These are phyloP conservation scores for Penicillium goetzii DNA, from an alignment of 495 filamentous ascomycete genomes.

Conservation along the genomic window DNA sequence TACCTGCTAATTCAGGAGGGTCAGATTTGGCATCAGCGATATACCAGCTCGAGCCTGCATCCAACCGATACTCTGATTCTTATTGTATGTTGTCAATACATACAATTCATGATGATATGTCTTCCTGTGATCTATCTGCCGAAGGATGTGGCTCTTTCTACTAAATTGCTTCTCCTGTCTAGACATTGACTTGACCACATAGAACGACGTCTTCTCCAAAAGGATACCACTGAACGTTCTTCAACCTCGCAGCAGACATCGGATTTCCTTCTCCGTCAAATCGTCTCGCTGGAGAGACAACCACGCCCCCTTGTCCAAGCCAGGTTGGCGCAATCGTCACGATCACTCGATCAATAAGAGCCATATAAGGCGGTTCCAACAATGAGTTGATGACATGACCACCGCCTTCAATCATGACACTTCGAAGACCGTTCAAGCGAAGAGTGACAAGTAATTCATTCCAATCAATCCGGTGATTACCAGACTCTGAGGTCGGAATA, in stretches of 20 bases:
- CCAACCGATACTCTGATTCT: neutral
- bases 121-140: neutral
- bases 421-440: slow-evolving; percentile 59
- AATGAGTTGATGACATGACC: slow-evolving; percentile 78
- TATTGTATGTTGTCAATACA: neutral
- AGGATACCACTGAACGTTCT: slow-evolving; percentile 70
- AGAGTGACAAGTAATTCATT: slow-evolving; percentile 59
- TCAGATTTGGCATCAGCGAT: too few species aligned
- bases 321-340: slow-evolving; percentile 86
- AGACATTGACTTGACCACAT: slow-evolving; percentile 57
- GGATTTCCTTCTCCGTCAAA: slow-evolving; percentile 46
- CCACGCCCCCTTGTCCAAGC: slow-evolving; percentile 78
- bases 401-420: slow-evolving; percentile 90
- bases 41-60: neutral
- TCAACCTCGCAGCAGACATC: slow-evolving; percentile 61
- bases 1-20: too few species aligned
- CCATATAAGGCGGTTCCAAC: slow-evolving; percentile 54
- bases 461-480: slow-evolving; percentile 57
- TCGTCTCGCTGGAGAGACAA: slow-evolving; percentile 62
- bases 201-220: slow-evolving; percentile 80
- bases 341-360: slow-evolving; percentile 74
- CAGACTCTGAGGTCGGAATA: slow-evolving; percentile 19
- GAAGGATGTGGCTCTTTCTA: neutral
- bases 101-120: neutral
- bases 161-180: neutral